phyloP scores from a whole-genome alignment of 768 basidiomycete species.

The Serendipita sp. region DNA sequence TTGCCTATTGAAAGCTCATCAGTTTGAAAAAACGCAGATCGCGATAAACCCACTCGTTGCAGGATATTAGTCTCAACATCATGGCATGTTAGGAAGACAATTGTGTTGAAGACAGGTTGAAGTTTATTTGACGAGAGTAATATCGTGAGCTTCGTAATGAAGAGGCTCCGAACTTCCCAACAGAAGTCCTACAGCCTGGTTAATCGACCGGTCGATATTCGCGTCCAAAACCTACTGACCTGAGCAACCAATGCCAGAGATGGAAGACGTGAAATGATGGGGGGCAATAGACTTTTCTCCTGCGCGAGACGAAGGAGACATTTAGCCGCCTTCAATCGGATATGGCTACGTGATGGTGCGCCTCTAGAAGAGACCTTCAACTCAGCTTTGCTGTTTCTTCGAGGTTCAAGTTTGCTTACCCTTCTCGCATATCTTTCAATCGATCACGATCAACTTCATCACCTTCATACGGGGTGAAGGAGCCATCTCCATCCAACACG shows the following conservation, averaged over 20 bases:
- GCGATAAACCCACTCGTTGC: conserved; percentile 32
- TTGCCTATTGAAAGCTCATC: conserved; percentile 26
- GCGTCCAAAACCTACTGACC: conserved; percentile 28
- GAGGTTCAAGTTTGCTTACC: conserved; percentile 23
- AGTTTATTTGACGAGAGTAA: conserved; percentile 51
- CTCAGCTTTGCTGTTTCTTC: too few species aligned
- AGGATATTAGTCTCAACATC: conserved; percentile 81
- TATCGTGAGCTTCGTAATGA: conserved; percentile 57
- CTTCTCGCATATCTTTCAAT: conserved; percentile 20
- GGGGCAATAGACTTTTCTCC: conserved; percentile 37
- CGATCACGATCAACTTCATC: conserved; percentile 12
- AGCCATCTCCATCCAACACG: conserved; percentile 54
- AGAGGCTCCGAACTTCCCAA: conserved; percentile 66
- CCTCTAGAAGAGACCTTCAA: conserved; percentile 10
- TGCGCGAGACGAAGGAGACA: conserved; percentile 66
- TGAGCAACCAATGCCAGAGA: conserved; percentile 59
- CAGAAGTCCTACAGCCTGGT: conserved; percentile 51
- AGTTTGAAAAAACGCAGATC: neutral
- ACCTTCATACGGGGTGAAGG: conserved; percentile 34
- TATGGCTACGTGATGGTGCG: conserved; percentile 29
- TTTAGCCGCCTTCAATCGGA: conserved; percentile 69
- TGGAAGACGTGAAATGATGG: conserved; percentile 46
- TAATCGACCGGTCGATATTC: neutral
- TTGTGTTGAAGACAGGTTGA: conserved; percentile 56
- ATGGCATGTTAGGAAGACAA: conserved; percentile 77